A percentile compares a stretch with the other conserved stretches of the same genome.
Evolutionary conservation across 768 basidiomycete genomes (phyloP).

Genomic region (Tylopilus sp.): DNA sequence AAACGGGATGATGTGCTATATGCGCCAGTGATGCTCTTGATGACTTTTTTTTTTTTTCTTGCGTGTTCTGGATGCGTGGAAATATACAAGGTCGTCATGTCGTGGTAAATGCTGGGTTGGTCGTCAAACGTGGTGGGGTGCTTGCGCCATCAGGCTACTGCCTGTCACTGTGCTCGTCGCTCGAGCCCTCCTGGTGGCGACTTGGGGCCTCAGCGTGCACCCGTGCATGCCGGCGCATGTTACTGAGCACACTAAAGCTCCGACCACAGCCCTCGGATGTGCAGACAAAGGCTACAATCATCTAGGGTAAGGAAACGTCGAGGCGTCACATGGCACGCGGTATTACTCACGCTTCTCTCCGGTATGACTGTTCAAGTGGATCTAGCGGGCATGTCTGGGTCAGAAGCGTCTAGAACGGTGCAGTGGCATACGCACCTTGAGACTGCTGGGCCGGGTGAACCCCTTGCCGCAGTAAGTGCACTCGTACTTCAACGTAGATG

Average conservation of each 20-base stretch:
- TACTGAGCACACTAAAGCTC: conserved; percentile 82
- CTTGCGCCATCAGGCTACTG: conserved; percentile 22
- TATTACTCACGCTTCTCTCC: conserved; percentile 73
- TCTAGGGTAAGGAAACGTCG: conserved; percentile 10
- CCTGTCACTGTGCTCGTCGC: conserved; percentile 45
- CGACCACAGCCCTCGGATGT: conserved; percentile 73
- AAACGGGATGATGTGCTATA: conserved; percentile 12
- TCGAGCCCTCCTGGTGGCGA: conserved; percentile 38
- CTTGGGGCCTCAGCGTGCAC: conserved; percentile 47
- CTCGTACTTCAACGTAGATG: conserved; percentile 59
- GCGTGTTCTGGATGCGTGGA: conserved; percentile 3
- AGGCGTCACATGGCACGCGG: neutral
- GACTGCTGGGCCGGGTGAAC: conserved; percentile 79
- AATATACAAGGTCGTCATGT: conserved; percentile 2
- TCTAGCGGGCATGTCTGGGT: conserved; percentile 40
- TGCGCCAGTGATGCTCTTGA: neutral
- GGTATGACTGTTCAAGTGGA: conserved; percentile 81
- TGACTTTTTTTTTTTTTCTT: neutral
- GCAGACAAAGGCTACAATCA: conserved; percentile 62
- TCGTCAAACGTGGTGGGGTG: conserved; percentile 10
- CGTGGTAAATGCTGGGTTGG: conserved; percentile 6
- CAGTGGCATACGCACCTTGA: conserved; percentile 50
- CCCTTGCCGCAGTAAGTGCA: conserved; percentile 77
- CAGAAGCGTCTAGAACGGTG: neutral
- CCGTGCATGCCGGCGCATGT: conserved; percentile 84